Conservation (phyloP, 164 flowering plant species). For the Macadamia tetraphylla region DNA sequence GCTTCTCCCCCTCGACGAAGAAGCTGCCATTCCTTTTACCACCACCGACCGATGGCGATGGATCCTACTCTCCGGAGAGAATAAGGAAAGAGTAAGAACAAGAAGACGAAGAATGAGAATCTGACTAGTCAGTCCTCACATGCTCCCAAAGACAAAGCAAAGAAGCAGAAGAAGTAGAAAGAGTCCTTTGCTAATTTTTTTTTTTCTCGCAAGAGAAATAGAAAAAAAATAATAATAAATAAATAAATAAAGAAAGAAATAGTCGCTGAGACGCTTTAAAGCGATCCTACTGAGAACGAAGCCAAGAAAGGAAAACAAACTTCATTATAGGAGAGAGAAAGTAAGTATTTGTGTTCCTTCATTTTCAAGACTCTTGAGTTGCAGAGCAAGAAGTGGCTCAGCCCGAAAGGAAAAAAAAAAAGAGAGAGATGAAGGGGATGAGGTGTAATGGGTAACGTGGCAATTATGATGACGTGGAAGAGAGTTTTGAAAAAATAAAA, state of each 20-base stretch:
- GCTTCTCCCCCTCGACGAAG: constrained; percentile 74
- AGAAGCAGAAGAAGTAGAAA: constrained; percentile 5
- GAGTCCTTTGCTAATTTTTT: too few relatives aligned
- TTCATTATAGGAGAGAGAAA: neutral
- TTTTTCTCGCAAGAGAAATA: too few relatives aligned
- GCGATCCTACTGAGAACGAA: neutral
- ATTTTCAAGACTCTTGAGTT: constrained; percentile 5
- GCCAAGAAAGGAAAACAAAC: neutral
- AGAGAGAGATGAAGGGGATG: too few relatives aligned
- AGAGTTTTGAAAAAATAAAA: too few relatives aligned
- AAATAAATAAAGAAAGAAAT: too few relatives aligned
- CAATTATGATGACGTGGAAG: too few relatives aligned
- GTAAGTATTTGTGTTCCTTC: constrained; percentile 4
- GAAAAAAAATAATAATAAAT: too few relatives aligned
- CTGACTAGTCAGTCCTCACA: constrained; percentile 52
- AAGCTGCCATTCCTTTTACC: constrained; percentile 44
- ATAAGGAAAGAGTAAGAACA: constrained; percentile 5
- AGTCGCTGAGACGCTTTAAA: too few relatives aligned
- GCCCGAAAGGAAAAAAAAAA: too few relatives aligned
- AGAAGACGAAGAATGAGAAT: constrained; percentile 19
- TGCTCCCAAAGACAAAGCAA: constrained; percentile 38
- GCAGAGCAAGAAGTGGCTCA: neutral
- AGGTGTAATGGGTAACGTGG: too few relatives aligned
- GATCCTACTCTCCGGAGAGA: neutral
- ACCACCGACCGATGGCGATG: constrained; percentile 8